Base-by-base conservation (phyloP, 2,329 filamentous ascomycete species). In the Paecilomyces formosus region DNA sequence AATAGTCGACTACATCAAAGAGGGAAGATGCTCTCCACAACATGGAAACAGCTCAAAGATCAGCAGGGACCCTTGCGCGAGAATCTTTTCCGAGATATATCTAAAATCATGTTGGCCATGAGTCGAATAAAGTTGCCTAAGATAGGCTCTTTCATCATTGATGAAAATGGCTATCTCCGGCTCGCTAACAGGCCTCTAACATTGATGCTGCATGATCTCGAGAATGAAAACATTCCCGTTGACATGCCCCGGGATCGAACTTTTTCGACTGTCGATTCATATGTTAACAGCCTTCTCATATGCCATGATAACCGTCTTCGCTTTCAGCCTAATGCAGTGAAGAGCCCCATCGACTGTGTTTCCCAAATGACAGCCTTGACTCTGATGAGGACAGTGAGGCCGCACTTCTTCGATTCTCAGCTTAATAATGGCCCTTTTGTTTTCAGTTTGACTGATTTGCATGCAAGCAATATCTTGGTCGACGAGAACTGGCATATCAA, bases 381-480 rank as follows among this genome's bases (percentile, higher is more conserved):
- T 0, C 62, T 61, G 1, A 69, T 76, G 65, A 65, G 70, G 55
- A 65, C 63, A 5, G 65, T 63, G 39, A 59, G 58, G 49, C 66
- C 54, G 60, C 72, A 62, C 53, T 73, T 61, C 68, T 66, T 62
- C 28, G 62, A 61, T 6, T 57, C 62, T n/a, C 70, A 74, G 60
- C 62, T 70, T 26, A 64, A 69, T 3, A 51, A 69, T 22, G 73
- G 74, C 2, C 72, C 72, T 1, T 77, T 74, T 57, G 55, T 72
- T 11, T 64, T 67, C 54, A 60, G 55, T 1, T 62, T 78, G 30
- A 76, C 72, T 18, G 74, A 78, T 59, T 61, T 78, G 13, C 70
- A 77, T 56, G 63, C 64, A 50, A 72, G 70, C 56, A 77, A 78
- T 55, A 70, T 72, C 18, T 67, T 71, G 53, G 70, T 72, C 7